Percentiles rank a stretch among this genome's conserved stretches.
Conservation (phyloP, 2,329 filamentous ascomycete species). For the Phyllosticta citriasiana region DNA sequence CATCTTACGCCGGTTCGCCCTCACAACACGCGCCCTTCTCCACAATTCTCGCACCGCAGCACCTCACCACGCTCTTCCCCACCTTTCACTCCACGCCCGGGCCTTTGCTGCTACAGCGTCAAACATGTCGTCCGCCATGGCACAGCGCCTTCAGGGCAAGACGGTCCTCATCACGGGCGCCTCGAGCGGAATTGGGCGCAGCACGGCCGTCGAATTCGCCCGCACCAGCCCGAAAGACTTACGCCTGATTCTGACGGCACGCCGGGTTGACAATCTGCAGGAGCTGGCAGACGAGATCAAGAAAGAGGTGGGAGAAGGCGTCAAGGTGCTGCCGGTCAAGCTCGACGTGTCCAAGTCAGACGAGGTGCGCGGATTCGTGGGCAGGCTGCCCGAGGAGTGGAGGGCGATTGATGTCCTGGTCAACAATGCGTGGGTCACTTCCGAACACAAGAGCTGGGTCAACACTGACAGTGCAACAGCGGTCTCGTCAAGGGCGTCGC, state of each 20-base stretch:
- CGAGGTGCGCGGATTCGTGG: slow-evolving; percentile 64
- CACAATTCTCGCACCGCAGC: background rate
- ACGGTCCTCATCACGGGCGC: slow-evolving; percentile 88
- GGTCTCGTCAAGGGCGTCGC: slow-evolving; percentile 85
- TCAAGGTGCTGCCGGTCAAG: slow-evolving; percentile 72
- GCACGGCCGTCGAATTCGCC: slow-evolving; percentile 84
- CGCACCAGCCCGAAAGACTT: slow-evolving; percentile 69
- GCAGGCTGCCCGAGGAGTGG: slow-evolving; percentile 67
- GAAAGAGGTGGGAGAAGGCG: slow-evolving; percentile 62
- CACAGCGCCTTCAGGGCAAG: slow-evolving; percentile 83
- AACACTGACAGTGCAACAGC: slow-evolving; percentile 33
- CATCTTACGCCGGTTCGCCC: slow-evolving; percentile 12
- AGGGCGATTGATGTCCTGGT: slow-evolving; percentile 78
- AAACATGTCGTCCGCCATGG: slow-evolving; percentile 58
- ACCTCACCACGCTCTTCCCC: background rate
- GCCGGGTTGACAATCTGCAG: slow-evolving; percentile 67
- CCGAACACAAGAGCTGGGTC: background rate
- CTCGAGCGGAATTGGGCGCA: slow-evolving; percentile 80
- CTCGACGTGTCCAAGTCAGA: slow-evolving; percentile 77
- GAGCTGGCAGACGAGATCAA: slow-evolving; percentile 67
- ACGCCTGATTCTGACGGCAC: slow-evolving; percentile 80
- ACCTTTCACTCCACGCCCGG: background rate
- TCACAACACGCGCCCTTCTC: slow-evolving; percentile 14
- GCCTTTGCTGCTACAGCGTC: slow-evolving; percentile 13
- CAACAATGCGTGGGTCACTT: slow-evolving; percentile 72